A percentile compares a stretch with the other conserved stretches of the same genome.
phyloP scores from a whole-genome alignment of 2,329 filamentous ascomycete species.

The Bipolaris sorokiniana region DNA sequence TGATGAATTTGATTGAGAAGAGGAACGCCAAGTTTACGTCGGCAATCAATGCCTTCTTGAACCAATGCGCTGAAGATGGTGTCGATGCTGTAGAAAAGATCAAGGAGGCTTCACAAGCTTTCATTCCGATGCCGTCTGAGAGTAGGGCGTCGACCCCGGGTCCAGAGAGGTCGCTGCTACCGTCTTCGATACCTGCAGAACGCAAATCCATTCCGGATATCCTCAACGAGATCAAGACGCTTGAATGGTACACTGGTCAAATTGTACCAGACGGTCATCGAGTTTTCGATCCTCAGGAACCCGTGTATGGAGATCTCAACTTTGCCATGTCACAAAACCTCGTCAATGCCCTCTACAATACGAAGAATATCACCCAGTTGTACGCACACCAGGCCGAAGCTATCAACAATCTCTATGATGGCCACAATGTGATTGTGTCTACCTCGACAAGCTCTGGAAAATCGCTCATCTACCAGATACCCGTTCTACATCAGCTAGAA shows the following conservation, averaged over 20 bases:
- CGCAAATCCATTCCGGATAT: constrained; percentile 84
- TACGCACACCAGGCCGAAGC: constrained; percentile 94
- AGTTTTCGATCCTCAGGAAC: constrained; percentile 83
- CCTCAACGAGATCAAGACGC: constrained; percentile 77
- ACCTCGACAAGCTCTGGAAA: constrained; percentile 98
- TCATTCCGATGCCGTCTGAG: constrained; percentile 66
- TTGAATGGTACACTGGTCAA: constrained; percentile 88
- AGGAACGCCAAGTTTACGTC: constrained; percentile 82
- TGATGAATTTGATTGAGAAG: constrained; percentile 87
- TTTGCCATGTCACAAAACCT: constrained; percentile 88
- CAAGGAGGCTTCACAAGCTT: constrained; percentile 62
- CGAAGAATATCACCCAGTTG: constrained; percentile 80
- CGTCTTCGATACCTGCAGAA: constrained; percentile 77
- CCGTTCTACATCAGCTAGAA: constrained; percentile 86
- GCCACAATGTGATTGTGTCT: constrained; percentile 86
- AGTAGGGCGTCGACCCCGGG: constrained; percentile 52
- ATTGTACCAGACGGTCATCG: constrained; percentile 93
- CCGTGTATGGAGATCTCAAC: constrained; percentile 80
- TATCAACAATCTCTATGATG: constrained; percentile 83
- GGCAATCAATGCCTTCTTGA: constrained; percentile 78
- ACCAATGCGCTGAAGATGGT: constrained; percentile 68
- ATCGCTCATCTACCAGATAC: constrained; percentile 96
- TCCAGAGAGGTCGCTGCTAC: constrained; percentile 58
- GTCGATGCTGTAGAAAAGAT: constrained; percentile 73
- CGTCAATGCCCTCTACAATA: constrained; percentile 96